A percentile compares a stretch with the other conserved stretches of the same genome.
Evolutionary conservation across 148 eudicot species (phyloP).

Genomic region (Linanthus parryae): DNA sequence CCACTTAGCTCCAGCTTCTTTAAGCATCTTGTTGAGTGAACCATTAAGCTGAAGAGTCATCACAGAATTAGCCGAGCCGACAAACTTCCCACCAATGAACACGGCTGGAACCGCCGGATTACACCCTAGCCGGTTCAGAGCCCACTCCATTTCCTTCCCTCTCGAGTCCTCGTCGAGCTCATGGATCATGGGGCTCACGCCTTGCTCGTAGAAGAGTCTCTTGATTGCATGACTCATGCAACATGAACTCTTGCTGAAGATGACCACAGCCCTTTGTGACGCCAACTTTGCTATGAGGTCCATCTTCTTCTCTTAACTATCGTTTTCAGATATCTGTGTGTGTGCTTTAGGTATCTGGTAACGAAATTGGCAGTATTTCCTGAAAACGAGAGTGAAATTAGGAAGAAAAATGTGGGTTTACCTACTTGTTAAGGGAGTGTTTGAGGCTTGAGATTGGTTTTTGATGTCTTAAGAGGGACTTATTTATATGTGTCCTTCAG

Average conservation of each 20-base stretch:
- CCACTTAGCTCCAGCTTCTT: conserved; percentile 43
- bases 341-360: neutral
- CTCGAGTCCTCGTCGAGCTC: conserved; percentile 38
- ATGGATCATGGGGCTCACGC: conserved; percentile 36
- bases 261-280: conserved; percentile 40
- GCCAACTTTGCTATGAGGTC: conserved; percentile 27
- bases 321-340: neutral
- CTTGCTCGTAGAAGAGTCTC: conserved; percentile 37
- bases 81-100: conserved; percentile 39
- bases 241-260: conserved; percentile 46
- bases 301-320: conserved; percentile 9
- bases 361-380: neutral
- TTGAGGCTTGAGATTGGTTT: neutral
- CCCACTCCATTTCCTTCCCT: conserved; percentile 38
- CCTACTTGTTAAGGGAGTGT: too few species aligned
- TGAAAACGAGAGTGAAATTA: conserved; percentile 1
- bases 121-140: conserved; percentile 33
- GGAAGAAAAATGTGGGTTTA: too few species aligned
- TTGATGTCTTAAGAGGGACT: neutral
- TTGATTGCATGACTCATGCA: conserved; percentile 47
- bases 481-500: too few species aligned
- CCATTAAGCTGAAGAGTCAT: conserved; percentile 38
- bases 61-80: conserved; percentile 29
- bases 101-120: conserved; percentile 41
- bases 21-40: conserved; percentile 34